phyloP scores from a whole-genome alignment of 805 yeast genomes.

The Saccharomyces mikatae region DNA sequence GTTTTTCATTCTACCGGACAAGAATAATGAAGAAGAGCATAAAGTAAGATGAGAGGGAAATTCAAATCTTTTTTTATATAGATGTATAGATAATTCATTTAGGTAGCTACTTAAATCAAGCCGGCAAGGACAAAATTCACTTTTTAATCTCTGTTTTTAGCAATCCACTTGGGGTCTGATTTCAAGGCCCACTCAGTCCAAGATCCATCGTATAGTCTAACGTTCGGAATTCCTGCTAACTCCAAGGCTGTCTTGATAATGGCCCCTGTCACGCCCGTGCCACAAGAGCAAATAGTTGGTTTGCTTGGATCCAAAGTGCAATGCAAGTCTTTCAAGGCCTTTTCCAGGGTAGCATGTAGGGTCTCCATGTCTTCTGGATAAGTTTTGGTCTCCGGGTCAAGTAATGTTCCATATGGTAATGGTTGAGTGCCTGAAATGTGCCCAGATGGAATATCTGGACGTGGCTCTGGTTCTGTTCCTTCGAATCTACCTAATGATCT shows the following conservation, averaged over 20 bases:
- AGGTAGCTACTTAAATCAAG: neutral
- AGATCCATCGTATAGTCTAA: slow-evolving; percentile 74
- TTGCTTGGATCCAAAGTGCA: slow-evolving; percentile 35
- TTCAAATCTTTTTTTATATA: neutral
- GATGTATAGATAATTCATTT: neutral
- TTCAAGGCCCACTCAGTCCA: slow-evolving; percentile 47
- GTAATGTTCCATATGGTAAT: slow-evolving; percentile 62
- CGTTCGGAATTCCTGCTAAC: slow-evolving; percentile 39
- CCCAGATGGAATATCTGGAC: slow-evolving; percentile 82
- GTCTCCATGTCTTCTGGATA: slow-evolving; percentile 34
- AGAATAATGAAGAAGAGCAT: neutral
- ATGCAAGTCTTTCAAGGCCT: slow-evolving; percentile 39
- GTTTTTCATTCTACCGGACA: neutral
- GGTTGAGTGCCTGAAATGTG: slow-evolving; percentile 78
- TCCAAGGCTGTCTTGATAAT: slow-evolving; percentile 71
- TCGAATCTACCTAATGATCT: slow-evolving; percentile 67
- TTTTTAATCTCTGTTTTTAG: slow-evolving; percentile 16
- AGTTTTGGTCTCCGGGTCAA: slow-evolving; percentile 40
- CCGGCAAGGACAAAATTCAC: neutral
- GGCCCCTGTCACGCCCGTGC: slow-evolving; percentile 94
- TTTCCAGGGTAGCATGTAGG: slow-evolving; percentile 36
- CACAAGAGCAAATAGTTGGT: slow-evolving; percentile 83
- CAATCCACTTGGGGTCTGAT: slow-evolving; percentile 16
- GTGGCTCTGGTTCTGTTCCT: slow-evolving; percentile 80
- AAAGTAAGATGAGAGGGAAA: neutral